Conservation (phyloP, 2,329 filamentous ascomycete genomes). For the Xylaria polymorpha region DNA sequence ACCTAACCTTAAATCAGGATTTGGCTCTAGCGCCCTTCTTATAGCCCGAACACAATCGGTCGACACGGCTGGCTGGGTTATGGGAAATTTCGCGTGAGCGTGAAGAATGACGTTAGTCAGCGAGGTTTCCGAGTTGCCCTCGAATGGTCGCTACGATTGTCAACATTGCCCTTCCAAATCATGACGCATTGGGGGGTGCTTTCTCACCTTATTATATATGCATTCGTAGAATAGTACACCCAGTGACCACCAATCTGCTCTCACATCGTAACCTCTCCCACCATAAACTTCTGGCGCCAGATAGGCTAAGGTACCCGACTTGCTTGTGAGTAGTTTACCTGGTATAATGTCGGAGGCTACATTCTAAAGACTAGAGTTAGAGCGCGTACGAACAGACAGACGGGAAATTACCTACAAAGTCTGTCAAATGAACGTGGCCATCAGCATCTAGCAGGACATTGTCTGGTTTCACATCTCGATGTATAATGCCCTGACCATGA, state of each 20-base stretch:
- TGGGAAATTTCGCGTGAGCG: constrained; percentile 86
- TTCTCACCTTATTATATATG: constrained; percentile 93
- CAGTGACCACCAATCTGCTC: constrained; percentile 98
- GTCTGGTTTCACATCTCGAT: constrained; percentile 91
- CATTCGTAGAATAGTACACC: constrained; percentile 99
- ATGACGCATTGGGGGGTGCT: background rate
- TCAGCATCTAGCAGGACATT: constrained; percentile 89
- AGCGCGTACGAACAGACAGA: background rate
- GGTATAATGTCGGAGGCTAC: constrained; percentile 93
- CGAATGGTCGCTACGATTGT: constrained; percentile 81
- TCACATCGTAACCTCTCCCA: constrained; percentile 86
- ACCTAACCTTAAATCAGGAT: constrained; percentile 86
- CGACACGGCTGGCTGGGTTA: constrained; percentile 90
- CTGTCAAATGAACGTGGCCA: constrained; percentile 95
- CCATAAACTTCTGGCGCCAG: constrained; percentile 95
- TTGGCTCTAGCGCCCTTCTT: constrained; percentile 81
- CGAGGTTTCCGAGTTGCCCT: constrained; percentile 85
- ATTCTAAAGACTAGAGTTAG: constrained; percentile 72
- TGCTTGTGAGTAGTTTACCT: constrained; percentile 87
- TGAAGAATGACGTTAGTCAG: constrained; percentile 84
- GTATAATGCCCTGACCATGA: constrained; percentile 87
- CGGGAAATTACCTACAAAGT: constrained; percentile 77
- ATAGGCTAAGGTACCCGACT: constrained; percentile 95
- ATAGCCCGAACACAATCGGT: constrained; percentile 91
- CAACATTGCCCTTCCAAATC: constrained; percentile 43